Percentiles rank a stretch among this genome's conserved stretches.
phyloP scores from a whole-genome alignment of 768 basidiomycete species.

The Collybia sordida region DNA sequence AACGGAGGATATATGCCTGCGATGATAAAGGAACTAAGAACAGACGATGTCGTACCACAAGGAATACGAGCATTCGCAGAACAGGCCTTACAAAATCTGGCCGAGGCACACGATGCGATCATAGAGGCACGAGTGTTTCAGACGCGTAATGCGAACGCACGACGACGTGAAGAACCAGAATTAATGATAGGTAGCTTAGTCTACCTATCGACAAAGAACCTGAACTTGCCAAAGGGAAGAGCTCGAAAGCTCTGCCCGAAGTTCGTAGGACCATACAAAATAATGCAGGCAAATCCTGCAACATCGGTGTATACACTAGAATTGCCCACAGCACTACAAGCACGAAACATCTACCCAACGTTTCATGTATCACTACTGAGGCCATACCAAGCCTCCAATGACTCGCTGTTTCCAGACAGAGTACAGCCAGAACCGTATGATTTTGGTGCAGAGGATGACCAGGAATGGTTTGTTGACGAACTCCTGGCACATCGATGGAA shows the following conservation, averaged over 20 bases:
- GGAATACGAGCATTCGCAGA: slow-evolving; percentile 24
- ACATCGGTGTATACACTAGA: slow-evolving; percentile 9
- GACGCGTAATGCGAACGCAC: slow-evolving; percentile 25
- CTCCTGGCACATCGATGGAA: neutral
- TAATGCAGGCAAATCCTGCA: neutral
- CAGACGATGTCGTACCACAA: neutral
- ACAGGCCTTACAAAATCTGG: slow-evolving; percentile 19
- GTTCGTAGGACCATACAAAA: slow-evolving; percentile 33
- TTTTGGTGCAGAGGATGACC: no score
- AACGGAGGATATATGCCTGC: no score
- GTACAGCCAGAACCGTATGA: no score
- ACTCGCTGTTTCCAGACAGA: slow-evolving; percentile 5
- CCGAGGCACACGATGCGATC: slow-evolving; percentile 34
- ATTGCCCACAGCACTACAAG: slow-evolving; percentile 4
- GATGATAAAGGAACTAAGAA: neutral
- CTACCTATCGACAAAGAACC: slow-evolving; percentile 36
- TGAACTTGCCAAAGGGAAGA: slow-evolving; percentile 26
- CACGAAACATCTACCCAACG: slow-evolving; percentile 1
- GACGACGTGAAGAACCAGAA: slow-evolving; percentile 18
- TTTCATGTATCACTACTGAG: slow-evolving; percentile 3
- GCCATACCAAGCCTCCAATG: slow-evolving; percentile 1
- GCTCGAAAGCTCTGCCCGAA: slow-evolving; percentile 31
- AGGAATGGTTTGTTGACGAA: no score
- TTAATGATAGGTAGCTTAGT: slow-evolving; percentile 32
- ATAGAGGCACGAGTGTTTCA: slow-evolving; percentile 28